phyloP scores from a whole-genome alignment of 1,139 yeast species.

The Lodderomyces metapsilosis region DNA sequence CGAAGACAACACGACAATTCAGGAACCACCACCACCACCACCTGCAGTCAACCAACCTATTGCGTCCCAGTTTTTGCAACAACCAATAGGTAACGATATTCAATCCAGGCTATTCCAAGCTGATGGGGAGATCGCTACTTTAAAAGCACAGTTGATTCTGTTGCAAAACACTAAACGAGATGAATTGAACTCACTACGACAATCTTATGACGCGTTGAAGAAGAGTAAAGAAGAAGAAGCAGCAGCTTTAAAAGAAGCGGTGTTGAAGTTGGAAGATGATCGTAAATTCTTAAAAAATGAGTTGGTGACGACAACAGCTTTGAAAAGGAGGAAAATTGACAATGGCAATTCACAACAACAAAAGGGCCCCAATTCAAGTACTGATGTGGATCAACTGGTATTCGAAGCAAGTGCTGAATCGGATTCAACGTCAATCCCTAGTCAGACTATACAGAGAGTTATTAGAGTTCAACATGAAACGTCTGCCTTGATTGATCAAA shows the following conservation, averaged over 20 bases:
- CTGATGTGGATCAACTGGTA: neutral
- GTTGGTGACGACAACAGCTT: constrained; percentile 23
- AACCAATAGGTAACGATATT: constrained; percentile 13
- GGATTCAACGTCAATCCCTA: neutral
- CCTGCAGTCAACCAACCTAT: constrained; percentile 7
- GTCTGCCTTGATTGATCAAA: constrained; percentile 32
- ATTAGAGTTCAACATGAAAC: constrained; percentile 35
- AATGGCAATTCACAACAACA: neutral
- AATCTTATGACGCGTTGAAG: constrained; percentile 28
- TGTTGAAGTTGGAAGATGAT: constrained; percentile 66
- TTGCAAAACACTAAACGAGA: constrained; percentile 43
- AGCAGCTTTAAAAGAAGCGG: constrained; percentile 37
- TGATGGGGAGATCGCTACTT: constrained; percentile 76
- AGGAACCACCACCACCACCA: constrained; percentile 6
- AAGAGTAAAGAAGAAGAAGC: constrained; percentile 42
- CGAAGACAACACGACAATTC: neutral
- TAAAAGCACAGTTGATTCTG: constrained; percentile 61
- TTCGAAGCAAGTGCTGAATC: neutral
- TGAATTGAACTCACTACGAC: constrained; percentile 43
- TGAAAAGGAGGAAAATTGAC: constrained; percentile 7
- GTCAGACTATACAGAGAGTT: constrained; percentile 14
- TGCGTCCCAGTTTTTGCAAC: constrained; percentile 8
- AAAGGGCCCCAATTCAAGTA: neutral
- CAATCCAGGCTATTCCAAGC: constrained; percentile 44
- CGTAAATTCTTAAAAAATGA: constrained; percentile 59